phyloP scores from a whole-genome alignment of 768 basidiomycete species.

The Tricholoma hemisulphureum region DNA sequence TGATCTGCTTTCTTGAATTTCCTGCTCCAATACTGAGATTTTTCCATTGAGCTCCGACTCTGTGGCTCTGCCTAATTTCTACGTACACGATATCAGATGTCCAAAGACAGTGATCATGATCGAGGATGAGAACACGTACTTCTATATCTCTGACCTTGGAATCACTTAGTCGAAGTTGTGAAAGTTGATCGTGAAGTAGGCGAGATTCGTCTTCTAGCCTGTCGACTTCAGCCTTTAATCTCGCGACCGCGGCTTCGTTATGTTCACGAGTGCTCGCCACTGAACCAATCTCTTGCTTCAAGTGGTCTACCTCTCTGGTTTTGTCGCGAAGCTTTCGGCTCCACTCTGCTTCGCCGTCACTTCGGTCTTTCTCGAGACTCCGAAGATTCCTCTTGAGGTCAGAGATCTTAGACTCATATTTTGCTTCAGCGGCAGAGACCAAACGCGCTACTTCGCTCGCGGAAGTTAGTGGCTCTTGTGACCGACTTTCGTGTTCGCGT shows the following conservation, averaged over 20 bases:
- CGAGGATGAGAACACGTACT: conserved; percentile 41
- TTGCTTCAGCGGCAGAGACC: conserved; percentile 69
- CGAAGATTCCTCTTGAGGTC: conserved; percentile 67
- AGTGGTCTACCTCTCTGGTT: conserved; percentile 69
- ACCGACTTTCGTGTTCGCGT: conserved; percentile 51
- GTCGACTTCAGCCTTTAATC: conserved; percentile 55
- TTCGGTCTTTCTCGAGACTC: conserved; percentile 76
- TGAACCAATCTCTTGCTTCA: conserved; percentile 58
- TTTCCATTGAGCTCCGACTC: conserved; percentile 49
- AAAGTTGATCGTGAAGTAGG: conserved; percentile 48
- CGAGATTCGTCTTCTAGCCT: conserved; percentile 48
- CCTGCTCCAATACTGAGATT: conserved; percentile 55
- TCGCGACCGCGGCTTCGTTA: conserved; percentile 49
- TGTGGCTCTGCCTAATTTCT: conserved; percentile 37
- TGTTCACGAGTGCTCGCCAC: conserved; percentile 59
- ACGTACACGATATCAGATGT: conserved; percentile 1
- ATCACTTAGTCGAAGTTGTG: conserved; percentile 52
- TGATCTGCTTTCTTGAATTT: conserved; percentile 69
- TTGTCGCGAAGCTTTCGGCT: conserved; percentile 80
- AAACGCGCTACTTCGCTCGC: conserved; percentile 72
- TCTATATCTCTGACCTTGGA: conserved; percentile 56
- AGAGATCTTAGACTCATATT: conserved; percentile 72
- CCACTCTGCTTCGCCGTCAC: conserved; percentile 88
- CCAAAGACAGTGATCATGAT: background rate
- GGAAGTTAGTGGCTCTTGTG: conserved; percentile 44